These are phyloP conservation scores for Chlorella variabilis DNA, from an alignment of 163 green algal genomes.

Conservation along the genomic window DNA sequence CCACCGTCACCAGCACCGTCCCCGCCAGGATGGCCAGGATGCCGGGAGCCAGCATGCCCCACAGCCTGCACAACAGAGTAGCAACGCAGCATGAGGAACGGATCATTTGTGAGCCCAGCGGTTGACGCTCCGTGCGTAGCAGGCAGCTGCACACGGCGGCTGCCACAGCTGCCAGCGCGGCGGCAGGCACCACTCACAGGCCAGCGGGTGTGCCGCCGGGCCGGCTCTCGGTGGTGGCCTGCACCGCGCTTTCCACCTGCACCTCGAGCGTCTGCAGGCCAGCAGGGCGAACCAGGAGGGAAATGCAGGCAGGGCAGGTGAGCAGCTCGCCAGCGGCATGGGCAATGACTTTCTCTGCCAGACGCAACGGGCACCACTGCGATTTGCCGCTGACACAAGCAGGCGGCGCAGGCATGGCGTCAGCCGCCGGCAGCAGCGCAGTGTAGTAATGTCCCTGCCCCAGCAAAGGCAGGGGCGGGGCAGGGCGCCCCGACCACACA, in stretches of 20 bases:
- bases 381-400: neutral
- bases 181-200: neutral
- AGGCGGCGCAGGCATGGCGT: neutral
- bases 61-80: conserved; percentile 10
- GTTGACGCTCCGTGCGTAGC: too few relatives aligned
- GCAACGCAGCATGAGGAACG: neutral
- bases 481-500: neutral
- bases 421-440: neutral
- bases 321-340: too few relatives aligned
- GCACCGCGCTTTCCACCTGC: conserved; percentile 16
- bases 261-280: conserved; percentile 41
- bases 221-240: neutral
- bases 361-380: too few relatives aligned
- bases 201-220: neutral
- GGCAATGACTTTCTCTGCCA: too few relatives aligned
- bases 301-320: neutral
- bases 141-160: too few relatives aligned
- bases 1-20: neutral
- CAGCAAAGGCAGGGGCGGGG: neutral
- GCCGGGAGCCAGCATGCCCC: conserved; percentile 31
- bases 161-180: neutral
- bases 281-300: neutral
- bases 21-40: conserved; percentile 48
- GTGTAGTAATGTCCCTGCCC: neutral
- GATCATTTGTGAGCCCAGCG: neutral